These are phyloP conservation scores for Termitomyces sp. DNA, from an alignment of 1,284 basidiomycete species.

Conservation along the genomic window DNA sequence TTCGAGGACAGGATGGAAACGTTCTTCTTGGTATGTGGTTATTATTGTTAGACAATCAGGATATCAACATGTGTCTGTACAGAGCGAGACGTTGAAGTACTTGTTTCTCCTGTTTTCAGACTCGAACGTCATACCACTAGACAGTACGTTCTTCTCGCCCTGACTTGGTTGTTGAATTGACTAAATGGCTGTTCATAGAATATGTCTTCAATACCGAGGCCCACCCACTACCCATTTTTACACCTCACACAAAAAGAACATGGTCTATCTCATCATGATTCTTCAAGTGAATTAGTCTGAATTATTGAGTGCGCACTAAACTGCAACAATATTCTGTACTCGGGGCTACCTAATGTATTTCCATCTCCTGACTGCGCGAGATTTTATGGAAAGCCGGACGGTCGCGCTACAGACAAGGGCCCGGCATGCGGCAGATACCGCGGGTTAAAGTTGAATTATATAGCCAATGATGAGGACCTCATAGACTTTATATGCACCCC, in stretches of 20 bases:
- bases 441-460: no score
- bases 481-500: no score
- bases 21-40: conserved; percentile 71
- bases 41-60: conserved; percentile 7
- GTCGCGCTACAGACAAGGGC: no score
- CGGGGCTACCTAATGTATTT: background rate
- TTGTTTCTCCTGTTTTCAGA: conserved; percentile 90
- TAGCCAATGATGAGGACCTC: no score
- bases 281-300: no score
- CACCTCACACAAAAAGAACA: conserved; percentile 25
- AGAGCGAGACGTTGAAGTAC: conserved; percentile 95
- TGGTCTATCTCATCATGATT: conserved; percentile 12
- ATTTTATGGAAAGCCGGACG: no score
- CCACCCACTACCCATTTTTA: conserved; percentile 56
- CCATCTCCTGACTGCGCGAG: no score
- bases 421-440: no score
- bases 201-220: conserved; percentile 94
- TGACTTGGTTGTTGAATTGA: background rate
- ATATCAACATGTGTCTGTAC: conserved; percentile 11
- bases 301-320: background rate
- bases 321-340: background rate
- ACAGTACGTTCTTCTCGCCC: conserved; percentile 45
- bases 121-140: conserved; percentile 65
- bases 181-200: conserved; percentile 39
- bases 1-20: conserved; percentile 95